Evolutionary conservation across 228 moss, liverwort and hornwort genomes (phyloP), one percentile per base, ranked within the genome.

Genomic region (Sphagnum fallax): DNA sequence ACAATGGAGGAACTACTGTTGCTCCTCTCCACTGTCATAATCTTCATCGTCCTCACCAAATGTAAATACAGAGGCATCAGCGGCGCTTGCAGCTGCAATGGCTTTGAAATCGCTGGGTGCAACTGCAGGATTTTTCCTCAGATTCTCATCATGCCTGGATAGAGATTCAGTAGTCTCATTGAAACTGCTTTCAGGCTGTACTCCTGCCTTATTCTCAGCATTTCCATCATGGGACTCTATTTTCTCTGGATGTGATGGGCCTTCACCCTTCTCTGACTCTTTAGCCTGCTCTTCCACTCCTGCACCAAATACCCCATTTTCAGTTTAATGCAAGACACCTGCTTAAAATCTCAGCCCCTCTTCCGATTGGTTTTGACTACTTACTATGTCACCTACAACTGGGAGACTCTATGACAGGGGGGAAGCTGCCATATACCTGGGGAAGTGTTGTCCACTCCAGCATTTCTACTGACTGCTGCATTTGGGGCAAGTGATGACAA

Each of bases 61-160:
- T 4, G 98, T 98, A 73, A 98, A 98, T 64, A 98, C 91, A 0
- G 98, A 98, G 6, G 98, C 87, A 89, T 98, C 98, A 60, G 98
- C 98, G 47, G 98, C 93, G 75, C 92, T 93, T 16, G 96, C 96
- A 49, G 89, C 90, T 50, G 93, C 95, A 69, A 92, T 94, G 8
- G 94, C 92, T 71, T 90, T 90, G 76, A 98, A 98, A 68, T 98
- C 94, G 69, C 94, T 94, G 0, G 90, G 84, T 16, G 92, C 81
- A 74, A 87, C 72, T 52, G 88, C 78, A 32, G 87, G 78, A 70
- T 87, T 76, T 52, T 71, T 60, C 53, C 67, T 84, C 6, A 79
- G 83, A 61, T 79, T 83, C 52, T 80, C 88, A 13, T 87, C 93
- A 72, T 74, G 79, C 74, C 84, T 80, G 5, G 70, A 67, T 12